A percentile compares a stretch with the other conserved stretches of the same genome.
These are phyloP conservation scores for Durusdinium trenchii DNA, from an alignment of 73 alveolate genomes.

Conservation along the genomic window DNA sequence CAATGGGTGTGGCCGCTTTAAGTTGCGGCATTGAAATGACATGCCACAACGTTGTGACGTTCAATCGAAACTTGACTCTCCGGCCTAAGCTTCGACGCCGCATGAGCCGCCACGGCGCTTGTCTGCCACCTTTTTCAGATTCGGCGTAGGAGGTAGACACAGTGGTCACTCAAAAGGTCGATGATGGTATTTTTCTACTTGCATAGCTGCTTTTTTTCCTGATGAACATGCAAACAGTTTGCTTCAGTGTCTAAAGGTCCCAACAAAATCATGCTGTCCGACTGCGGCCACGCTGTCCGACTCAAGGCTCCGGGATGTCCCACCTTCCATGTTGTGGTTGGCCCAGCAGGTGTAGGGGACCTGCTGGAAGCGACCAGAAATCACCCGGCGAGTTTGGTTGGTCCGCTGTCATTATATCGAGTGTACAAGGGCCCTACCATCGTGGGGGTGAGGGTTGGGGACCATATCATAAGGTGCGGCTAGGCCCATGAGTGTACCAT, in stretches of 20 bases:
- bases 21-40: no score
- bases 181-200: neutral
- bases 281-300: neutral
- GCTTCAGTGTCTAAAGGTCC: neutral
- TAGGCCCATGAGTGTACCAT: no score
- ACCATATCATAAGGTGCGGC: no score
- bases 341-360: conserved; percentile 18
- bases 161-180: neutral
- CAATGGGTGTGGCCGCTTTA: no score
- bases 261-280: neutral
- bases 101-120: conserved; percentile 51
- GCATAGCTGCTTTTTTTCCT: no score
- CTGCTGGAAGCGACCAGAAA: no score
- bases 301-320: neutral
- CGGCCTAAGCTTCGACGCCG: neutral
- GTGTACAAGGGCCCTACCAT: no score
- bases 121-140: conserved; percentile 43
- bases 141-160: neutral
- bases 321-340: conserved; percentile 1
- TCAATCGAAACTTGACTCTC: no score
- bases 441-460: no score
- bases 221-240: no score
- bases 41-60: no score
- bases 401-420: no score
- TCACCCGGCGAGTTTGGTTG: neutral